These are phyloP conservation scores for Brettanomyces bruxellensis DNA, from an alignment of 805 yeast genomes.

Conservation along the genomic window DNA sequence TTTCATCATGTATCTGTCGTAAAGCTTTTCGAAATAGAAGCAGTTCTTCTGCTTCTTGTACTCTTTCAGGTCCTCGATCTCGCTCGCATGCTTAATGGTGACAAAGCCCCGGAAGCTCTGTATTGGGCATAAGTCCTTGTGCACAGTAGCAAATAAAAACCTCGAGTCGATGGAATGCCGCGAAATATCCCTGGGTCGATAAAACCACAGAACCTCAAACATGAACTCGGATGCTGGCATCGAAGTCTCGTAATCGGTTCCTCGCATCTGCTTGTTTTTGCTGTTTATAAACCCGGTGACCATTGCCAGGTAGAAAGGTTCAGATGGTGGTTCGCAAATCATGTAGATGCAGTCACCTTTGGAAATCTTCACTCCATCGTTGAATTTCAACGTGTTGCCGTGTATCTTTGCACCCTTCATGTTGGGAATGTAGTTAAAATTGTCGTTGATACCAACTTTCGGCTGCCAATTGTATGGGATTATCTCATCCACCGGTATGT, in stretches of 20 bases:
- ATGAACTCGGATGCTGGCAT: conserved; percentile 35
- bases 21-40: conserved; percentile 80
- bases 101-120: conserved; percentile 68
- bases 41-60: conserved; percentile 53
- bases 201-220: conserved; percentile 83
- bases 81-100: conserved; percentile 58
- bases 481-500: conserved; percentile 22
- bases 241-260: not conserved
- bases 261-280: conserved; percentile 16
- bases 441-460: conserved; percentile 24
- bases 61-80: conserved; percentile 48
- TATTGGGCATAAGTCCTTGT: conserved; percentile 75
- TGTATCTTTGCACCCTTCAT: conserved; percentile 33
- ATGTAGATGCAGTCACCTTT: conserved; percentile 69
- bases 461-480: conserved; percentile 48
- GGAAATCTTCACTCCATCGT: conserved; percentile 26
- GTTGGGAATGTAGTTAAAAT: conserved; percentile 35
- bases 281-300: conserved; percentile 60
- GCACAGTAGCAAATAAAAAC: conserved; percentile 73
- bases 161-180: conserved; percentile 63
- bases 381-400: conserved; percentile 30
- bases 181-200: conserved; percentile 78
- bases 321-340: conserved; percentile 89
- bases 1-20: conserved; percentile 76
- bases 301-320: conserved; percentile 84